Evolutionary conservation across 225 moss, liverwort and hornwort genomes (phyloP), one percentile per base, ranked within the genome.

Genomic region (Pleurozium schreberi): DNA sequence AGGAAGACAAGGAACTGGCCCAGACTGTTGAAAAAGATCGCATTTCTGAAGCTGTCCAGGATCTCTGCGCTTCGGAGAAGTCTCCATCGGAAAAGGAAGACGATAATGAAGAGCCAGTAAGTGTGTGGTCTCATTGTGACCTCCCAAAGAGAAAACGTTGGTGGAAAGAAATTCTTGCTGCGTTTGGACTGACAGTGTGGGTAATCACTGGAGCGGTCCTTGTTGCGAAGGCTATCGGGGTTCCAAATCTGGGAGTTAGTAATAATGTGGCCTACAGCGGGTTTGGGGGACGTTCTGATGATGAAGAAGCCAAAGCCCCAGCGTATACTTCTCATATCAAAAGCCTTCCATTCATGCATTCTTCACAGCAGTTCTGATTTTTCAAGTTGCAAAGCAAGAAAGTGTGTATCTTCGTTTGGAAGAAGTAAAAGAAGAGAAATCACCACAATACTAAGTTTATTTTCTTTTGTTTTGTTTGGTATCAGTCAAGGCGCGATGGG

Each of bases 141-240:
- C n/a, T 88, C 19, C 67, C 86, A 42, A 91, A 90, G 85, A 89
- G 84, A 87, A 94, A 90, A 75, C 89, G 57, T 49, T 93, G 94
- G 94, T 96, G 93, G 92, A 95, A 87, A 84, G 95, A 95, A 76
- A 90, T 93, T 80, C 80, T 98, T 84, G 93, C 95, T 11, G 94
- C 95, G 38, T 81, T 95, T 50, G 96, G 96, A 80, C 87, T 98
- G 85, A 93, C 94, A 83, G 92, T 96, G 45, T 96, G 96, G 86
- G 87, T 95, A 21, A 91, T 96, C 59, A 93, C 90, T 86, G 98
- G 98, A 81, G 95, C 95, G 86, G 93, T 88, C 86, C 88, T 92
- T 92, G 94, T 89, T 93, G 93, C 94, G 23, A 94, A 93, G 90
- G 95, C 92, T 55, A 93, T 92, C 57, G 95, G 86, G 84, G 90